A percentile compares a stretch with the other conserved stretches of the same genome.
Evolutionary conservation across 202 grass and related monocot species (phyloP).

Genomic region (Zizania palustris): DNA sequence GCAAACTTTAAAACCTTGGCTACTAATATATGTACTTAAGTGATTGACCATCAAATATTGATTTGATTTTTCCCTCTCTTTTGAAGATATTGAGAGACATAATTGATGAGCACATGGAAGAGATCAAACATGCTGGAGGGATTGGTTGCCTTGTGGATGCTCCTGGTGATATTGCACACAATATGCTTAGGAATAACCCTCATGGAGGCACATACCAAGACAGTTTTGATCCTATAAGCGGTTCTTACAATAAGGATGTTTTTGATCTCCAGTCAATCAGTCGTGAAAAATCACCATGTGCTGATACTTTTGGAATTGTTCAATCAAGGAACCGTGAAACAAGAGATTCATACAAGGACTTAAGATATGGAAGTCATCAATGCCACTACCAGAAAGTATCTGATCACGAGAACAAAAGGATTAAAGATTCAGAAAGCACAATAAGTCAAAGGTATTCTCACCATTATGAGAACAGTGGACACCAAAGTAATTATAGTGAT

Average conservation of each 20-base stretch:
- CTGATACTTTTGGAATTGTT: conserved; percentile 44
- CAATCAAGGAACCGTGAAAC: conserved; percentile 44
- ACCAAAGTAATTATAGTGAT: conserved; percentile 41
- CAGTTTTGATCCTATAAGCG: conserved; percentile 35
- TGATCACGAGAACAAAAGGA: conserved; percentile 40
- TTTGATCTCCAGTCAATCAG: conserved; percentile 42
- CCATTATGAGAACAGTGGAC: conserved; percentile 22
- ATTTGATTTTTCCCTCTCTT: conserved; percentile 40
- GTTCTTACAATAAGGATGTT: conserved; percentile 37
- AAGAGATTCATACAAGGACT: conserved; percentile 34
- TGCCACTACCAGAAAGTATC: conserved; percentile 35
- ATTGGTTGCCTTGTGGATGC: conserved; percentile 56
- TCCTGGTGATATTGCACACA: conserved; percentile 38
- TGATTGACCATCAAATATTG: conserved; percentile 8
- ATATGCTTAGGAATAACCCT: conserved; percentile 34
- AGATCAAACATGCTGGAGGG: conserved; percentile 79
- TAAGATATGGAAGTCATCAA: conserved; percentile 44
- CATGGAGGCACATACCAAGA: conserved; percentile 33
- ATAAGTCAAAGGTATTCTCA: conserved; percentile 33
- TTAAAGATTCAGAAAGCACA: conserved; percentile 41
- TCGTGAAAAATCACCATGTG: conserved; percentile 47
- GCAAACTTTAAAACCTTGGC: neutral
- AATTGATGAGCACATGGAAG: conserved; percentile 97
- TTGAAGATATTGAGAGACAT: conserved; percentile 94
- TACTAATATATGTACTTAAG: neutral